Base-by-base conservation (phyloP, 352 stramenopile genomes). In the Globisporangium acanthophoron region DNA sequence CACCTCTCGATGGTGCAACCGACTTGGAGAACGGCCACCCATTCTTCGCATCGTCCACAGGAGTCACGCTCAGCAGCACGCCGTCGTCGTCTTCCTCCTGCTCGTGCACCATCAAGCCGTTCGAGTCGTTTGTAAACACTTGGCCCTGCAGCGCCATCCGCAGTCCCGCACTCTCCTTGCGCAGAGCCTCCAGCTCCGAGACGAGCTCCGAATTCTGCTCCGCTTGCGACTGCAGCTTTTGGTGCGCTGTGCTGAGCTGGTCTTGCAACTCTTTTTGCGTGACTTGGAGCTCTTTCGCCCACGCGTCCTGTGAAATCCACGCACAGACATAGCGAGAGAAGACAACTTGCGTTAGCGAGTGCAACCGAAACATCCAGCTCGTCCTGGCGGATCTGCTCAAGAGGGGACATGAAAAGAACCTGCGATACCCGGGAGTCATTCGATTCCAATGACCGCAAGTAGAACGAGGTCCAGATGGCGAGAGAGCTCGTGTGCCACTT, bases 401-500 rank as follows among this genome's bases (percentile, higher is more conserved):
- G 39, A 49, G 54, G 16, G 62, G 56, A 37, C 64, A 64, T 56
- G 45, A 56, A 76, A 72, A 59, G 66, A 71, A 88, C 71, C 70
- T 88, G 67, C 27, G 72, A 74, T 89, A 90, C 79, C 76, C 76
- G 67, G 65, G 76, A 87, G 64, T 89, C 80, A 70, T 86, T 89
- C 56, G 76, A 86, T 70, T 91, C 81, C 58, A 95, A 67, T 27
- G 85, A 87, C 3, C 85, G 83, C 61, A 95, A 69, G 67, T 95
- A 95, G 56, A 95, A 93, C 5, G 71, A 62, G 27, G 80, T 82
- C 85, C 85, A 95, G 56, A 93, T 89, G 18, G 73, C 73, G 43
- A 95, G 57, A 3, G 81, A 88, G 53, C 85, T 93, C 18, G 77
- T 89, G 56, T 95, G 85, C 85, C 85, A 95, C 55, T 90, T 90